Evolutionary conservation across 768 basidiomycete species (phyloP), one percentile per base, ranked within the genome.

Genomic region (Lanmaoa rubissima): DNA sequence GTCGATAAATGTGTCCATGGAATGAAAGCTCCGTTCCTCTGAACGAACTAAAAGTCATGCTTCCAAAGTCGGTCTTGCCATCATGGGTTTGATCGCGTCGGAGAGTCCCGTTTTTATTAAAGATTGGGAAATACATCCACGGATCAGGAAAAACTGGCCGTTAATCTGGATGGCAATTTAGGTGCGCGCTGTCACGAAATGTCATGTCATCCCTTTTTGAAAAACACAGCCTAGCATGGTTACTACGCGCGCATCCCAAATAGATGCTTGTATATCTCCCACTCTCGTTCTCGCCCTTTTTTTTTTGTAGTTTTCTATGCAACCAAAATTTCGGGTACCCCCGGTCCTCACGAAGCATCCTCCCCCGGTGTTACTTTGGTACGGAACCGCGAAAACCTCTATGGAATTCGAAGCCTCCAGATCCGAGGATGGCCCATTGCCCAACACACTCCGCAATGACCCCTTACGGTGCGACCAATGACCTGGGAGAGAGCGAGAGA

Each of bases 101-200:
- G 63, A 44, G 64, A 19, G 56, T 49, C 51, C 61, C 57, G 67
- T 53, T 63, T 12, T 39, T 28, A 32, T 48, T 31, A 16, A 55
- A 51, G 48, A 48, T 53, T 44, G 58, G 55, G 41, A 45, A 56
- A 46, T 39, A 7, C 51, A 31, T 51, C 55, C 61, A 69, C 61
- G 66, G 65, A 69, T 67, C 67, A 67, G 61, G 61, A 48, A 48
- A 31, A 31, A 16, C 9, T 26, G 28, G 40, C 59, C 59, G 51
- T 36, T 12, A n/a, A 43, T 55, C 51, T 39, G 53, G 53, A 38
- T 63, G 28, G 49, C 47, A 32, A 45, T 50, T 49, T 47, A 48
- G 53, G 58, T 54, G 53, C 28, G 51, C 35, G 50, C 49, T 54
- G 53, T 54, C 55, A 57, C 51, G 31, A 45, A 31, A 42, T 21